Evolutionary conservation across 176 grass and related monocot genomes (phyloP).

Genomic region (Musa beccarii): DNA sequence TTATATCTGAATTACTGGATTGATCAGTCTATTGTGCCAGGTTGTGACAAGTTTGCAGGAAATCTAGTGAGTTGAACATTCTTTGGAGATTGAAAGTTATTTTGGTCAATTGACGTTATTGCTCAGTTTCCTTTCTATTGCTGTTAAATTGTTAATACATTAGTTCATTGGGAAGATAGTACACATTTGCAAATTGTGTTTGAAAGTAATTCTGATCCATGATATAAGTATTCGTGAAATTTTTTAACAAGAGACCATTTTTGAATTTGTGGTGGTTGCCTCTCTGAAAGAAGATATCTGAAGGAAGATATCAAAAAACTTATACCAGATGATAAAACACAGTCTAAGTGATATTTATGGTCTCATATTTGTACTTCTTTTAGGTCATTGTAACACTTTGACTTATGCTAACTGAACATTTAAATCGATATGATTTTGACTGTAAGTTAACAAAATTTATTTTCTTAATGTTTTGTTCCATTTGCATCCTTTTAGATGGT

Average conservation of each 20-base stretch:
- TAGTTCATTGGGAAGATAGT: too few species aligned
- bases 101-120: too few species aligned
- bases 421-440: not conserved
- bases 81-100: too few species aligned
- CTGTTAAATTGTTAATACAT: not conserved
- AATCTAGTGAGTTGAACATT: too few species aligned
- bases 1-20: too few species aligned
- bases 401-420: not conserved
- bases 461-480: constrained; percentile 24
- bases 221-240: not conserved
- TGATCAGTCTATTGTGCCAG: too few species aligned
- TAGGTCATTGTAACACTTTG: not conserved
- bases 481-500: constrained; percentile 48
- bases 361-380: too few species aligned
- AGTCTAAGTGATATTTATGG: too few species aligned
- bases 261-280: not conserved
- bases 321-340: too few species aligned
- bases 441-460: not conserved
- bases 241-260: not conserved
- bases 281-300: too few species aligned
- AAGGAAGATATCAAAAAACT: too few species aligned
- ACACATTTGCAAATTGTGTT: not conserved
- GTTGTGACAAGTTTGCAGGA: too few species aligned
- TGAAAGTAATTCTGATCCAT: not conserved
- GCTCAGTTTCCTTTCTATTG: not conserved